phyloP scores from a whole-genome alignment of 768 basidiomycete genomes.

The Rhizopogon vesiculosus region DNA sequence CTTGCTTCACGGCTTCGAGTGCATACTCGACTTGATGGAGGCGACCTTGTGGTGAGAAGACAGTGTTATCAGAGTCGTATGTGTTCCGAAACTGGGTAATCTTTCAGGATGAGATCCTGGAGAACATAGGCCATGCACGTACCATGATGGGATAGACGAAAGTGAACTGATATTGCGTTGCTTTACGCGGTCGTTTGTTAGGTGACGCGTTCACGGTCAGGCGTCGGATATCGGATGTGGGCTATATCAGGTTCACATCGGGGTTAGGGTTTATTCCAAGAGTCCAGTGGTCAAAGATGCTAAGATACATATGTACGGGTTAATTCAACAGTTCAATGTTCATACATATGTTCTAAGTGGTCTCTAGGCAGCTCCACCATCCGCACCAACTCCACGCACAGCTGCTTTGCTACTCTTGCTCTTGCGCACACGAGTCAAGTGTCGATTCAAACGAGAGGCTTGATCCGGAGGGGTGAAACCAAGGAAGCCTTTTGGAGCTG shows the following conservation, averaged over 20 bases:
- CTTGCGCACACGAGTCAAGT: conserved; percentile 22
- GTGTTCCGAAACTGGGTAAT: conserved; percentile 79
- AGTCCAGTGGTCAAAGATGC: too few relatives aligned
- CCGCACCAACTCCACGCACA: conserved; percentile 25
- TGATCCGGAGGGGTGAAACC: conserved; percentile 24
- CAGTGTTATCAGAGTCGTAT: conserved; percentile 98
- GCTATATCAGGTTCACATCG: background rate
- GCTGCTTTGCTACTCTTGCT: conserved; percentile 31
- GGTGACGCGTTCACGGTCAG: conserved; percentile 29
- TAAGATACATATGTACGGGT: too few relatives aligned
- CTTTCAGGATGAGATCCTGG: conserved; percentile 3
- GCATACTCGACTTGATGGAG: conserved; percentile 99
- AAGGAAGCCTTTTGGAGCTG: conserved; percentile 15
- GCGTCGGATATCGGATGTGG: conserved; percentile 8
- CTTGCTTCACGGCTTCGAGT: conserved; percentile 98
- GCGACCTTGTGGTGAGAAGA: conserved; percentile 94
- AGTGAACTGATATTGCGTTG: conserved; percentile 7
- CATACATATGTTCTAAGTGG: too few relatives aligned
- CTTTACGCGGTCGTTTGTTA: conserved; percentile 1
- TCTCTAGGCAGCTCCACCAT: conserved; percentile 1
- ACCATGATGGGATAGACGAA: conserved; percentile 24
- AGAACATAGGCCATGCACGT: conserved; percentile 6
- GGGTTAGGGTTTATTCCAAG: background rate
- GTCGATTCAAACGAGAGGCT: conserved; percentile 2
- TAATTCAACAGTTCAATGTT: too few relatives aligned